Evolutionary conservation across 805 yeast species (phyloP), one percentile per base, ranked within the genome.

Genomic region (Nakazawaea molendinolei): DNA sequence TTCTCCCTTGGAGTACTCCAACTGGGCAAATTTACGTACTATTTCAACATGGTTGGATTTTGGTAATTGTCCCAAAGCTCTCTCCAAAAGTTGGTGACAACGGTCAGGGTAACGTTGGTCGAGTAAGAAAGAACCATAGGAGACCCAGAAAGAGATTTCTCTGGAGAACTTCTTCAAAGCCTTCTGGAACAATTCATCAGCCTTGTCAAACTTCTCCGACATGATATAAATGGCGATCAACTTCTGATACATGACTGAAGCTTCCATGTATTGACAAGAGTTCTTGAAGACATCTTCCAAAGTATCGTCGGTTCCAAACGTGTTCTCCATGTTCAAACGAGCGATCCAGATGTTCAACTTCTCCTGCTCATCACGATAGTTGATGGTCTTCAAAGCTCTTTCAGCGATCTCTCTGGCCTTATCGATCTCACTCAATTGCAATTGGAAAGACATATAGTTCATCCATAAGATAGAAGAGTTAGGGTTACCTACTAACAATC

Each of bases 381-480:
- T 78, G 48, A 92, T 94, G 5, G 92, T 80, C 63, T 85, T 85
- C 53, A 92, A 70, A 3, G 97, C 98, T 44, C 98, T 76, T 49
- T 81, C 84, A 30, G 86, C 97, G 49, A 92, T 76, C 56, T 86
- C 95, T 49, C 98, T 77, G 8, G 97, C 96, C 60, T 85, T 86
- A 25, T 90, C 97, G 41, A 87, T 66, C 59, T 92, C 98, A 65
- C 95, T 84, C 44, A 90, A 68, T 59, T 89, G 96, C 45, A 92
- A 69, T 60, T 89, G 95, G 81, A 90, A 92, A 4, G 97, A 89
- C 96, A 92, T 92, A 62, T 84, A 92, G 61, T 89, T 86, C 85
- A 92, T 90, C 98, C 98, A 92, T 39, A 86, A 61, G 23, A 89
- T 74, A 1, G 98, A 90, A 3, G 95, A 86, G 64, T 86, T 82